Evolutionary conservation across 768 basidiomycete genomes (phyloP).

Genomic region (Naganishia vishniacii): DNA sequence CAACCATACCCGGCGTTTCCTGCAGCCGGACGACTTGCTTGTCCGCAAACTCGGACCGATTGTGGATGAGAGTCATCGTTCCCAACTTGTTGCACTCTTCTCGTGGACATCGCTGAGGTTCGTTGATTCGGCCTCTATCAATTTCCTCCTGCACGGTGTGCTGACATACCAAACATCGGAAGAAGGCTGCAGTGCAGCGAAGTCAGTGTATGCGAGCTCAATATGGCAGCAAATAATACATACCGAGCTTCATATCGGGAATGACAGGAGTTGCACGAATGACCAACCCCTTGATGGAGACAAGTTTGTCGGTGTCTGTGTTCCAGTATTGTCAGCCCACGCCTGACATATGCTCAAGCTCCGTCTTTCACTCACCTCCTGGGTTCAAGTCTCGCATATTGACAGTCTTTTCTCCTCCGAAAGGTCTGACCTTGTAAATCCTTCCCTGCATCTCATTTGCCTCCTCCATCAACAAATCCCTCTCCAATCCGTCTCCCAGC

Average conservation of each 20-base stretch:
- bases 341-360: background rate
- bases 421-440: conserved; percentile 90
- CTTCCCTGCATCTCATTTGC: conserved; percentile 78
- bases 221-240: conserved; percentile 20
- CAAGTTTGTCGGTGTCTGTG: conserved; percentile 93
- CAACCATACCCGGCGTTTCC: conserved; percentile 66
- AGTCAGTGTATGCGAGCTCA: background rate
- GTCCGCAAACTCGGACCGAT: conserved; percentile 93
- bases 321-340: background rate
- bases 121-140: conserved; percentile 94
- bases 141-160: conserved; percentile 98
- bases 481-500: conserved; percentile 58
- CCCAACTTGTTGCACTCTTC: conserved; percentile 84
- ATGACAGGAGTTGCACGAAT: conserved; percentile 96
- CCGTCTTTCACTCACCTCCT: conserved; percentile 56
- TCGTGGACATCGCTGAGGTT: conserved; percentile 83
- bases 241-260: conserved; percentile 86
- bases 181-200: conserved; percentile 64
- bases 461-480: conserved; percentile 59
- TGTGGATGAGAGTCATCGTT: conserved; percentile 92
- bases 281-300: conserved; percentile 90
- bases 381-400: conserved; percentile 97
- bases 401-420: conserved; percentile 61
- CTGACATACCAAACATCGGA: conserved; percentile 89
- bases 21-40: conserved; percentile 91